Evolutionary conservation across 2,329 filamentous ascomycete species (phyloP).

Genomic region (Talaromyces marneffei): DNA sequence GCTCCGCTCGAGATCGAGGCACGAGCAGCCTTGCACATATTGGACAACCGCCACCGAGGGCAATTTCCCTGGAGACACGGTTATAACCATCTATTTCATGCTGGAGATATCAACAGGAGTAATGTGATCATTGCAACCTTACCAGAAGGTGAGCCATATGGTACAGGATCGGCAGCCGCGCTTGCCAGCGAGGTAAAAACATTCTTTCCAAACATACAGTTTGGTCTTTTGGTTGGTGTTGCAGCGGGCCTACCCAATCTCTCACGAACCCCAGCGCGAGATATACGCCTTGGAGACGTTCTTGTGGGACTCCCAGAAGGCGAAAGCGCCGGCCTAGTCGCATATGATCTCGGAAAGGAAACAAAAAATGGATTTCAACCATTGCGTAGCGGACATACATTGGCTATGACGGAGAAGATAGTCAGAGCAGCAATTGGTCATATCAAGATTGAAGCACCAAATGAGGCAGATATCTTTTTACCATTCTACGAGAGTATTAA

Average conservation of each 20-base stretch:
- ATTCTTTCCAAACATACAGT: constrained; percentile 34
- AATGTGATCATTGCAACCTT: constrained; percentile 34
- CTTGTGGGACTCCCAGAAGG: constrained; percentile 26
- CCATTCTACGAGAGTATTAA: neutral
- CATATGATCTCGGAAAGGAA: constrained; percentile 34
- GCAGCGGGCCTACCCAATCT: constrained; percentile 20
- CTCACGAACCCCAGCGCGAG: constrained; percentile 11
- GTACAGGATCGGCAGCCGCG: constrained; percentile 29
- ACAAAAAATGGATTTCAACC: constrained; percentile 24
- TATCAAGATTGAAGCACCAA: neutral
- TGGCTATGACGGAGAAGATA: constrained; percentile 26
- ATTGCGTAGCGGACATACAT: constrained; percentile 20
- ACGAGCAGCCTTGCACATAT: constrained; percentile 29
- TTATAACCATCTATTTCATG: constrained; percentile 35
- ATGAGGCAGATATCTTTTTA: neutral
- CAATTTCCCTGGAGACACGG: constrained; percentile 27
- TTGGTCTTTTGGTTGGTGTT: constrained; percentile 22
- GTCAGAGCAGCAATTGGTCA: constrained; percentile 24
- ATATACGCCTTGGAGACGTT: constrained; percentile 37
- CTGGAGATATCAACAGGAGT: constrained; percentile 33
- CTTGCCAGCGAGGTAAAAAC: constrained; percentile 32
- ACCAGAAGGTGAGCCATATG: constrained; percentile 22
- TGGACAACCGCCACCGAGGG: constrained; percentile 31
- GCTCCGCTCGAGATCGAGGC: constrained; percentile 36
- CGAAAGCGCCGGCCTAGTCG: constrained; percentile 23